Evolutionary conservation across 768 basidiomycete genomes (phyloP), one percentile per base, ranked within the genome.

Genomic region (Boletus pseudo-olivaceus): DNA sequence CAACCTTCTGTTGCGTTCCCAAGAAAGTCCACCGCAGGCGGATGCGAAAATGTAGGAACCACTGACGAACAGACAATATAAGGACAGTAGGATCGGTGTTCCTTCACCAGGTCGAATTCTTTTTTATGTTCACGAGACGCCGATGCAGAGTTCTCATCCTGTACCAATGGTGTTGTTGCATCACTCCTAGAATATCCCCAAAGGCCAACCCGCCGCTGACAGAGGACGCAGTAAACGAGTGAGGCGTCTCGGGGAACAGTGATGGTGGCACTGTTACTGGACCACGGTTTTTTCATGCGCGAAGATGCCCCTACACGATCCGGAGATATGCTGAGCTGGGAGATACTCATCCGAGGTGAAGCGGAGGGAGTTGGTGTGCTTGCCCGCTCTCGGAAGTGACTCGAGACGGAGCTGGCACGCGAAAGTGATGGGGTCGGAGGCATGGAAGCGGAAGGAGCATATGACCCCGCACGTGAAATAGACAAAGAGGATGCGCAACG

Each of bases 61-160:
- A 75, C 63, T 3, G 86, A 89, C 7, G 87, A 88, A 14, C 80
- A 78, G 34, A 86, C 83, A 29, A 89, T 80, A 57, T 90, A 93
- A n/a, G 90, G 90, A 60, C 91, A 93, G 61, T 88, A 90, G 3
- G 88, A 87, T 27, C 90, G 80, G 65, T 93, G 91, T 68, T 93
- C 90, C 62, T 84, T 87, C 44, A 91, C 68, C 35, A 92, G 64
- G 65, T 93, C 90, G 49, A 93, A 82, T 20, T 80, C 80, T 49
- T 88, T 72, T 39, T 64, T 61, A 17, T 61, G 63, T 49, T 55
- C 66, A 11, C 12, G 47, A 29, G 49, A 46, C n/a, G 71, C 58
- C 12, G 69, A 60, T 48, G 62, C 17, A 42, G 50, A 30, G 52
- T 55, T 60, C 56, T 51, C 59, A 49, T 41, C 44, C 38, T 54